A percentile compares a stretch with the other conserved stretches of the same genome.
phyloP scores from a whole-genome alignment of 805 yeast genomes.

The Zygosaccharomyces siamensis region DNA sequence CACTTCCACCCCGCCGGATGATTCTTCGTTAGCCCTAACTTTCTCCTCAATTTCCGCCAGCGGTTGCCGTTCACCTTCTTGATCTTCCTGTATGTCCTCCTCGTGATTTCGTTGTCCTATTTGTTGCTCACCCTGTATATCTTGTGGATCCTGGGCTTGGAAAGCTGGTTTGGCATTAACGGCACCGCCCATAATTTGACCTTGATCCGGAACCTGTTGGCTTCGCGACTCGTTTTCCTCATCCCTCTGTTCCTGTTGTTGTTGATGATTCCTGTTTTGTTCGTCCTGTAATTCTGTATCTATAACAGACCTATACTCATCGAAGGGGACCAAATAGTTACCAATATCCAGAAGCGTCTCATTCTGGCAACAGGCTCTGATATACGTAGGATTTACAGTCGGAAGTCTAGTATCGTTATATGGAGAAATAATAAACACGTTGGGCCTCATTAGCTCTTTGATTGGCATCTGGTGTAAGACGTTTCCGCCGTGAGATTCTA shows the following conservation, averaged over 20 bases:
- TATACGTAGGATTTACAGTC: conserved; percentile 33
- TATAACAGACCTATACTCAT: conserved; percentile 25
- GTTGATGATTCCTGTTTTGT: conserved; percentile 6
- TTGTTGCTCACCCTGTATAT: neutral
- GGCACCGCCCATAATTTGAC: neutral
- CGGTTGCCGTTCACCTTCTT: conserved; percentile 1
- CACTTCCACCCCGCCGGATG: conserved; percentile 2
- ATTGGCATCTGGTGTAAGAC: conserved; percentile 23
- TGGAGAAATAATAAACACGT: conserved; percentile 28
- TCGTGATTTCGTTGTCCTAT: neutral
- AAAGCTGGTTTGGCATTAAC: neutral
- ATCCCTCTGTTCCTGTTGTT: neutral
- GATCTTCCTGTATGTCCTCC: neutral
- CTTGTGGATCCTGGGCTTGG: neutral
- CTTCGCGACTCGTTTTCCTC: conserved; percentile 3
- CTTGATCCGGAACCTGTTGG: neutral
- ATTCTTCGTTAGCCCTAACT: conserved; percentile 2
- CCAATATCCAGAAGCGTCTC: conserved; percentile 19
- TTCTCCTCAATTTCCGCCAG: conserved; percentile 12
- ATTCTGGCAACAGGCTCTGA: conserved; percentile 26
- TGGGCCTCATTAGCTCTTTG: neutral
- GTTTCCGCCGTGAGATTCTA: conserved; percentile 25
- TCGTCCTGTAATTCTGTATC: conserved; percentile 24
- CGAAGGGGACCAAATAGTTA: conserved; percentile 29
- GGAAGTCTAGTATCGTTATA: conserved; percentile 27